Evolutionary conservation across 75 land plant species (phyloP).

Genomic region (Selaginella tamariscina): DNA sequence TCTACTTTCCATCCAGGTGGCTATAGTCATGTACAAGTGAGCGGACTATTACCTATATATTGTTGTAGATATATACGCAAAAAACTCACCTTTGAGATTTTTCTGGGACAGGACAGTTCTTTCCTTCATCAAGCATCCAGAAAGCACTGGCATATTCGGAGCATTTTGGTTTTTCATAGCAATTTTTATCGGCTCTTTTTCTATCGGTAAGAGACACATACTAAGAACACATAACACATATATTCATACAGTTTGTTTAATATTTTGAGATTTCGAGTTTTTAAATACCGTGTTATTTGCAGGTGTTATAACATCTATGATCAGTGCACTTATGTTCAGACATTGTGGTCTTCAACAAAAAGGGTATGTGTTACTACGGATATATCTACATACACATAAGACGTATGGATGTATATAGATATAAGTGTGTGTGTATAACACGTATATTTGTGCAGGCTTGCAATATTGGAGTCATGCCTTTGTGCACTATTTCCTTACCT

Average conservation of each 20-base stretch:
- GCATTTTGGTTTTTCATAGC: constrained; percentile 21
- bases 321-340: constrained; percentile 27
- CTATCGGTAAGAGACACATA: constrained; percentile 18
- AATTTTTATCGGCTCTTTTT: constrained; percentile 27
- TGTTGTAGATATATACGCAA: no score
- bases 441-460: constrained; percentile 16
- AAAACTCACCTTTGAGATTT: background rate
- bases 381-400: no score
- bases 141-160: constrained; percentile 15
- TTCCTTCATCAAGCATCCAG: constrained; percentile 16
- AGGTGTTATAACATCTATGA: constrained; percentile 23
- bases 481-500: constrained; percentile 27
- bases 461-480: constrained; percentile 25
- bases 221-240: no score
- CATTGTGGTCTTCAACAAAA: constrained; percentile 26
- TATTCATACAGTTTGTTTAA: no score
- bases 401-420: no score
- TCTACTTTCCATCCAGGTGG: constrained; percentile 19
- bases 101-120: constrained; percentile 22
- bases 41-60: no score
- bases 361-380: constrained; percentile 20
- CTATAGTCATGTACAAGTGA: constrained; percentile 33
- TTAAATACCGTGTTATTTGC: background rate
- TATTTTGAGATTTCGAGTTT: no score
- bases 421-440: no score